Evolutionary conservation across 2,329 filamentous ascomycete genomes (phyloP), one percentile per base, ranked within the genome.

Genomic region (Aureobasidium sp.): DNA sequence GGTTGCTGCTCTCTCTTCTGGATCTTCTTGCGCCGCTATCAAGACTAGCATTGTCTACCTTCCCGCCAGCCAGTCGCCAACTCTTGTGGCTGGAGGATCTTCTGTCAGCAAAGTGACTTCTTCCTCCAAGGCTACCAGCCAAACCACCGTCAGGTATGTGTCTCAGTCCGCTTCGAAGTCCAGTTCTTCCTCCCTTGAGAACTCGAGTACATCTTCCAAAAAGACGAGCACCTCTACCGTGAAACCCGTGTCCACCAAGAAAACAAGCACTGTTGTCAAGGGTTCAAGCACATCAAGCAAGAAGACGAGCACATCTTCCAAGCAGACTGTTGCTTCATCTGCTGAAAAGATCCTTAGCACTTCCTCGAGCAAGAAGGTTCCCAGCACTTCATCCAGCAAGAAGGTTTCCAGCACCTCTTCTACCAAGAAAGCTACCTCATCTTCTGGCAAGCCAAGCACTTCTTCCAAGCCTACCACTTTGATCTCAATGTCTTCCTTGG

Each of bases 11-110:
- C 15, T 57, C 27, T 45, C 42, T 8, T 39, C 60, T 35, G 50
- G 42, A 54, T 54, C 59, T 15, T 49, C 60, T 12, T 56, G 50
- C 15, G 22, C 50, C 5, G 56, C 56, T 11, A 48, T 61, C 44
- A 62, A 56, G 45, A 62, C 61, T 12, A 49, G 40, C 22, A 56
- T 59, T 6, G 45, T 62, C 40, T 58, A 56, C 35, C 44, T 59
- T 15, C 49, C 54, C 22, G 62, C 54, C 27, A 60, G 47, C 19
- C 24, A 22, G 12, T 60, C 62, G 22, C 54, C 62, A 42, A 63
- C 48, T 19, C 35, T 54, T 54, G 42, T 59, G 14, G 37, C 56
- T 33, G 35, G 42, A 50, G 60, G 35, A 19, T 24, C 11, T 35
- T 37, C 50, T 29, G 9, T 44, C 22, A 49, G 50, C 52, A 60